Base-by-base conservation (phyloP, 768 basidiomycete species). In the Collybiopsis luxurians region DNA sequence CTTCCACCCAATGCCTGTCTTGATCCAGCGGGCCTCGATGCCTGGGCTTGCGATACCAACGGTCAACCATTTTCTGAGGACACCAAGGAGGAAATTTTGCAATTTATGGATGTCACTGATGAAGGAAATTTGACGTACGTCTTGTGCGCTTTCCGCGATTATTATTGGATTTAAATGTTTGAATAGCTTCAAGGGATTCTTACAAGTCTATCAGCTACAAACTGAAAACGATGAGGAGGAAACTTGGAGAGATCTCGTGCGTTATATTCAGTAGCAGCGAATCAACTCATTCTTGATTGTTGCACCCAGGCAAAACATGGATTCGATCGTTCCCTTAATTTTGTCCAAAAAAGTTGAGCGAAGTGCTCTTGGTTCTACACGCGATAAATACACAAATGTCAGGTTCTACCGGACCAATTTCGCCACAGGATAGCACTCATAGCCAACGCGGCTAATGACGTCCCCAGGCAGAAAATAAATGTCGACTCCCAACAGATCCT, bases 181-280 rank as follows among this genome's bases (percentile, higher is more conserved):
- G 21, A 24, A 30, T 50, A 92, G 90, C 17, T 83, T 90, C 66
- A 86, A 86, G 66, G 90, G 90, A 1, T 92, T 93, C 65, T 66
- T 90, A 66, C 89, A 92, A 66, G 82, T 92, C 54, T 92, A 92
- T 64, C 87, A 90, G 63, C 71, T 92, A n/a, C 91, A 93, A 67
- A 90, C 89, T 1, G 87, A 90, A 62, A 89, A 84, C 59, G 90
- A 92, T 60, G 88, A 90, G 61, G 85, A 85, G 67, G 89, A 93
- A 71, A 93, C 90, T 7, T 92, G 88, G 89, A 77, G 80, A 69
- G 90, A 92, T 74, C 71, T 92, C 60, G 88, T 90, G 63, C 62
- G 84, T 31, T 36, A 34, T 9, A 51, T 23, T 2, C 23, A 15
- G n/a, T 36, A 39, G 13, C 36, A 26, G 7, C 24, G 13, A 24